Evolutionary conservation across 2,329 filamentous ascomycete genomes (phyloP).

Genomic region (Anthostomella pinea): DNA sequence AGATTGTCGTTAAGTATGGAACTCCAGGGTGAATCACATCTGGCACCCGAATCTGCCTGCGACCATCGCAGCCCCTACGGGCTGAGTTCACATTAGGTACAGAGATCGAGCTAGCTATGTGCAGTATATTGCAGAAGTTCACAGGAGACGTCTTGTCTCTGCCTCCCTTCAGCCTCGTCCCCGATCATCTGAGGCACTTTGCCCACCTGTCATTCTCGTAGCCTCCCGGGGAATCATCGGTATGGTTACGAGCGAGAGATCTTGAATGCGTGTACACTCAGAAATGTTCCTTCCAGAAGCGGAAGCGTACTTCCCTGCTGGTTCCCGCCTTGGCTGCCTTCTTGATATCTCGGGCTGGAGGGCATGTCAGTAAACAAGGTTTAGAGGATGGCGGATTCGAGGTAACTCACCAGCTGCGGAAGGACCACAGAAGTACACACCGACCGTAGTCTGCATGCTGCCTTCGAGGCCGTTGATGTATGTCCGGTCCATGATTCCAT

Average conservation of each 20-base stretch:
- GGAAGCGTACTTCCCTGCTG: slow-evolving; percentile 79
- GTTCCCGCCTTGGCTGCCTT: slow-evolving; percentile 72
- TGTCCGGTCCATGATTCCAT: slow-evolving; percentile 79
- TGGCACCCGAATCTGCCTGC: background rate
- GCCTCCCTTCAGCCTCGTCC: no score
- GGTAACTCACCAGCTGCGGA: slow-evolving; percentile 59
- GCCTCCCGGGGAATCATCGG: background rate
- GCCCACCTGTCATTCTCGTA: slow-evolving; percentile 3
- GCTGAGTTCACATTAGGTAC: background rate
- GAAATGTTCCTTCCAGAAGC: slow-evolving; percentile 98
- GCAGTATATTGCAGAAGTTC: background rate
- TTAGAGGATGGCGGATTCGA: background rate
- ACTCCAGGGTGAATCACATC: background rate
- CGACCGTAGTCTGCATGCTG: slow-evolving; percentile 76
- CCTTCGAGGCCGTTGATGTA: slow-evolving; percentile 82
- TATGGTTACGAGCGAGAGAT: background rate
- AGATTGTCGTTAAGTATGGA: no score
- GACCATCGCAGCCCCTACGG: background rate
- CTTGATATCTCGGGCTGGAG: slow-evolving; percentile 76
- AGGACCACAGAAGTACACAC: slow-evolving; percentile 97
- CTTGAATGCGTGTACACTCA: slow-evolving; percentile 35
- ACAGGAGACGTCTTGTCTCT: background rate
- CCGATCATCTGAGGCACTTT: slow-evolving; percentile 3
- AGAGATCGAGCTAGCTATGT: background rate
- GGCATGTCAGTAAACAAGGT: slow-evolving; percentile 34